phyloP scores from a whole-genome alignment of 73 alveolate species.

The Stentor roeselii region DNA sequence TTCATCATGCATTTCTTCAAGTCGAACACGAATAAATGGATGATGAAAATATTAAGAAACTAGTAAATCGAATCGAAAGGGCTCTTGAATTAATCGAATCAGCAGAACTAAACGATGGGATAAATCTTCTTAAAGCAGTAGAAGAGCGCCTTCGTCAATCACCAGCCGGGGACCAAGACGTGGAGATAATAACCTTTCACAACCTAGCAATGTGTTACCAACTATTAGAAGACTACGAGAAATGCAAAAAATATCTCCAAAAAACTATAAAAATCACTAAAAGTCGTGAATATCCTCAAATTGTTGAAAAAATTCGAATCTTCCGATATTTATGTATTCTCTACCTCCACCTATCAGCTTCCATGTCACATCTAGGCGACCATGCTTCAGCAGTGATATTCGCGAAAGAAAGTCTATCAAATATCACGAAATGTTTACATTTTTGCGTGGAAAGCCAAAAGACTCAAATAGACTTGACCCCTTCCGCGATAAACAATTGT shows the following conservation, averaged over 20 bases:
- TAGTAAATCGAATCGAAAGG: no score
- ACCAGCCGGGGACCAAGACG: conserved; percentile 25
- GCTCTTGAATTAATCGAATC: no score
- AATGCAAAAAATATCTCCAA: conserved; percentile 63
- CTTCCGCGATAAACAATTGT: background rate
- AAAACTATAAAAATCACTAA: conserved; percentile 45
- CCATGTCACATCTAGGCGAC: conserved; percentile 63
- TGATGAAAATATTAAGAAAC: no score
- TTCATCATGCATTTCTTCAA: no score
- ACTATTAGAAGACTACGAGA: conserved; percentile 56
- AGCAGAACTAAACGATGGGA: no score
- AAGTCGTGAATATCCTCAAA: background rate
- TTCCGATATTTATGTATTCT: conserved; percentile 73
- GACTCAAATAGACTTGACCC: conserved; percentile 23
- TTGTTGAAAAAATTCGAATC: conserved; percentile 51
- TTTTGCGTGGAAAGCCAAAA: conserved; percentile 39
- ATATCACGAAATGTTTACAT: conserved; percentile 66
- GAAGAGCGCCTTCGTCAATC: no score
- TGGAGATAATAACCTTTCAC: background rate
- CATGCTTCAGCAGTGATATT: conserved; percentile 84
- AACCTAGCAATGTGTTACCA: conserved; percentile 35
- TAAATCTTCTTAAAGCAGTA: no score
- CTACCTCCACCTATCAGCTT: conserved; percentile 87
- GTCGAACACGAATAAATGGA: no score
- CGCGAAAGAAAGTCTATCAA: conserved; percentile 63